Evolutionary conservation across 352 stramenopile species (phyloP), one percentile per base, ranked within the genome.

Genomic region (Phytophthora ramorum): DNA sequence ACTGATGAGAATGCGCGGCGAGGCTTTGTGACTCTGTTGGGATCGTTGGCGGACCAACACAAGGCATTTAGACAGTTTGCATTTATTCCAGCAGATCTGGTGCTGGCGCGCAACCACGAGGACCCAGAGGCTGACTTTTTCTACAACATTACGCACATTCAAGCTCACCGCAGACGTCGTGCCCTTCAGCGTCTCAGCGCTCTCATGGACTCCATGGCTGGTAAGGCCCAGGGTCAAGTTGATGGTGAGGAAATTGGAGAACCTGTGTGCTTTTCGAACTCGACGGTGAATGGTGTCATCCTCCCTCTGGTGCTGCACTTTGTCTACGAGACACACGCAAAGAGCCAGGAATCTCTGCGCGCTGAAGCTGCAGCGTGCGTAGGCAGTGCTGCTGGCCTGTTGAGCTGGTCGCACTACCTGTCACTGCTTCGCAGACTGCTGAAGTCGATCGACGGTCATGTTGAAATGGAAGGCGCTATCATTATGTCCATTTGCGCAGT

Each of bases 81-180:
- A 16, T 95, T 88, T 43, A 71, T 96, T 17, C 89, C 88, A 7
- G 76, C 71, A 1, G 87, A 96, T 52, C 49, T 97, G 19, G 69
- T 76, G 14, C 55, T 94, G 22, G 62, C 93, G 34, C 84, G 87
- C 48, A 92, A 90, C 48, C 75, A 84, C 9, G 81, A 97, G 7
- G 92, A 98, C 62, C 79, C 89, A 9, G 92, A 99, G 64, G 87
- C 97, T 7, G 97, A 99, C 75, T 99, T 99, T 66, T 99, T 99
- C 80, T 92, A 98, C 66, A 99, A 99, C 74, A 87, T 99, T 40
- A 98, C 93, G 34, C 98, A 99, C 81, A 98, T 99, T 41, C 98
- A 99, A 75, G 80, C 97, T 45, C 98, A 99, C 71, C 89, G 97
- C 49, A 93, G 97, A 72, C 83, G 90, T 10, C 88, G 93, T 51